Base-by-base conservation (phyloP, 2,329 filamentous ascomycete genomes). In the Atkinsonella texensis region DNA sequence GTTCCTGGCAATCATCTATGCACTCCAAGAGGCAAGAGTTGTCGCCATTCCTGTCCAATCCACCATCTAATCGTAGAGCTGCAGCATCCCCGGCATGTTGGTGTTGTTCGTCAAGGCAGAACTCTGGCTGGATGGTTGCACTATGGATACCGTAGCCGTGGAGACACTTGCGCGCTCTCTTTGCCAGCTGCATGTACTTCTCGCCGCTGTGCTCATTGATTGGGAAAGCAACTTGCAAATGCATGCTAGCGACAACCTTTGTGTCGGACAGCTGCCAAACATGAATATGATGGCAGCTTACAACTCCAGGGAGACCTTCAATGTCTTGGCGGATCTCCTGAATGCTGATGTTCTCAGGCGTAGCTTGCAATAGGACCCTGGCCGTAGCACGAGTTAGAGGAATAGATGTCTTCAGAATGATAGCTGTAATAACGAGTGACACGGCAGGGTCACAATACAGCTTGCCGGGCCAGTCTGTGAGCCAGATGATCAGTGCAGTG, bases 201-300 rank as follows among this genome's bases (percentile, higher is more conserved):
- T 80, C 78, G 41, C 80, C 81, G 42, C 85, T 85, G 59, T 89
- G 81, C 47, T 86, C 87, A 63, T 89, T 84, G 66, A 95, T 89
- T 59, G 90, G 87, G 65, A 95, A 95, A 46, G 84, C 83, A 20
- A 98, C 85, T 66, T 95, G 89, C 44, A 98, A 84, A 64, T 98
- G 93, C 68, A 98, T 80, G 11, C 87, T 93, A 12, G 93, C 91
- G 39, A 98, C 85, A 35, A 95, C 76, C 72, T 96, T 95, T 49
- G 89, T 93, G 64, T 97, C 91, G 15, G 87, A 95, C 35, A 98
- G 79, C 68, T 97, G 91, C 93, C 93, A 98, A 55, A 98, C 89
- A 65, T 98, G 93, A 20, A 98, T 77, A 66, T 98, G 91, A 69
- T 98, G 93, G 63, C 89, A 95, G 65, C 86, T 89, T 55, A 93